A percentile compares a stretch with the other conserved stretches of the same genome.
Conservation (phyloP, 139 green algal genomes). For the Volvox africanus region DNA sequence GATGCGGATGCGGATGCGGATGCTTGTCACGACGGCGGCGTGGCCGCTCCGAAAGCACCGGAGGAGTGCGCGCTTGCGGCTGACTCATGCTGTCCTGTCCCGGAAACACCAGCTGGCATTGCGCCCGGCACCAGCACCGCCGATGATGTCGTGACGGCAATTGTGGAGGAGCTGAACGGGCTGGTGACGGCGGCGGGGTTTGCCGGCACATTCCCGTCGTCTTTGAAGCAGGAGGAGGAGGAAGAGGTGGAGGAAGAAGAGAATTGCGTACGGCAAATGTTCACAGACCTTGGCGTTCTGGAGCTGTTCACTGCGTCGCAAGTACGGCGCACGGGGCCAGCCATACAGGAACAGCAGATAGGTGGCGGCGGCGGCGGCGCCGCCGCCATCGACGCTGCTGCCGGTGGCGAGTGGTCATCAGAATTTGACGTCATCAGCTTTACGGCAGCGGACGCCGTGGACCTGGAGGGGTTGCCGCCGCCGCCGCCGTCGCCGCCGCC, state of each 20-base stretch:
- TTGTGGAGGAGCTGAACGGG: conserved; percentile 9
- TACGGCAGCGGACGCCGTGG: not conserved
- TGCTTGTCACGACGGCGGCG: not conserved
- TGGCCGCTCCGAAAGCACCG: too few species aligned
- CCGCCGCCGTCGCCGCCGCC: not conserved
- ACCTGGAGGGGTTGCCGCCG: not conserved
- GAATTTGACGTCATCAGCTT: not conserved
- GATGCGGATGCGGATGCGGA: not conserved
- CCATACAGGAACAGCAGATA: too few species aligned
- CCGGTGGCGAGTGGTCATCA: not conserved
- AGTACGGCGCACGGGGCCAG: not conserved
- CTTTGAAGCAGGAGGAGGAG: not conserved
- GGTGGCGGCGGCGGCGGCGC: not conserved
- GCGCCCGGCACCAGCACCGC: not conserved
- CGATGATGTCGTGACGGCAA: not conserved
- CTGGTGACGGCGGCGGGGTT: not conserved
- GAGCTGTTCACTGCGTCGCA: conserved; percentile 14
- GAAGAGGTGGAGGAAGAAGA: not conserved
- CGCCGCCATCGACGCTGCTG: not conserved
- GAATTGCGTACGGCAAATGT: conserved; percentile 2
- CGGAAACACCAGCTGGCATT: not conserved
- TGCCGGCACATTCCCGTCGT: not conserved
- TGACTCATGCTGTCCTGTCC: too few species aligned
- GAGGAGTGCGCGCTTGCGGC: too few species aligned
- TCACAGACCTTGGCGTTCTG: not conserved